Conservation (phyloP, 2,329 filamentous ascomycete genomes). For the Aspergillus spinulosporus region DNA sequence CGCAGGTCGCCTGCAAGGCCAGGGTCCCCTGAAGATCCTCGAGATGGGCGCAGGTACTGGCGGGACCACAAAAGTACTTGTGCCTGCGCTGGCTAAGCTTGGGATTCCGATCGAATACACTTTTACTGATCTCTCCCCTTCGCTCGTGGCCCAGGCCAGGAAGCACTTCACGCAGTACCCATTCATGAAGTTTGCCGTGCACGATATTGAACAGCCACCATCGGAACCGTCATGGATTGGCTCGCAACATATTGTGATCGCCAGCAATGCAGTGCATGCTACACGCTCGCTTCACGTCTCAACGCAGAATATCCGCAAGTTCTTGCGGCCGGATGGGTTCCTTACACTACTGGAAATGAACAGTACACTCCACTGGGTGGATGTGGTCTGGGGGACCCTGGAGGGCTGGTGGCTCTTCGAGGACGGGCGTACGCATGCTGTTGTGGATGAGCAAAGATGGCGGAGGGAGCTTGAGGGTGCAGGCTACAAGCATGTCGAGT, state of each 20-base stretch:
- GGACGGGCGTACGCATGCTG: not conserved
- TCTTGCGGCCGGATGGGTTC: not conserved
- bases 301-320: not conserved
- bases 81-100: constrained; percentile 20
- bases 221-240: not conserved
- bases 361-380: not conserved
- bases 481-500: not conserved
- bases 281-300: not conserved
- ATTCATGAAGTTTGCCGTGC: not conserved
- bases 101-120: constrained; percentile 31
- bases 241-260: not conserved
- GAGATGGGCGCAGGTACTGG: constrained; percentile 44
- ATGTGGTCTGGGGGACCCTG: not conserved
- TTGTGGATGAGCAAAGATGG: not conserved
- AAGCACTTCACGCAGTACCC: not conserved
- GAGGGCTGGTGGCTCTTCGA: not conserved
- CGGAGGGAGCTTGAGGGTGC: not conserved
- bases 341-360: not conserved
- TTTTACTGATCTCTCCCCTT: not conserved
- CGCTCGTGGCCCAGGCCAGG: not conserved
- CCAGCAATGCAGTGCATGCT: not conserved
- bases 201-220: not conserved
- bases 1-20: not conserved
- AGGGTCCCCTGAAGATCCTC: constrained; percentile 27
- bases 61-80: constrained; percentile 32